Evolutionary conservation across 2,329 filamentous ascomycete species (phyloP), one percentile per base, ranked within the genome.

Genomic region (Aspergillus niger): DNA sequence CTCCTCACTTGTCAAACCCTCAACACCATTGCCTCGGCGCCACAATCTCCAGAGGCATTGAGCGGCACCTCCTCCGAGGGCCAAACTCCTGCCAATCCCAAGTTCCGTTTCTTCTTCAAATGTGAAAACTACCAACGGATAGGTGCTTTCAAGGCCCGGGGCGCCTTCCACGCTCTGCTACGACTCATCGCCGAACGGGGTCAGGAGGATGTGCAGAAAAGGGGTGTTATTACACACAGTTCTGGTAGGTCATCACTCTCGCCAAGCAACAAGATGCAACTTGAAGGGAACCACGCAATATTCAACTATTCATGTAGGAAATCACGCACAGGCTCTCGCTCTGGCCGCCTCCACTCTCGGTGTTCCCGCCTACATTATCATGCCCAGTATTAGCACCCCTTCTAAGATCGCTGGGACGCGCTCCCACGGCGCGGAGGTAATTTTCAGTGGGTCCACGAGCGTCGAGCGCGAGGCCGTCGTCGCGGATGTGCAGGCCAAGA

Each of bases 51-150:
- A 2, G 79, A 81, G 3, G 81, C 83, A 4, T 79, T 90, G 0
- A 69, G 75, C 48, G 84, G 81, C 13, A 89, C 88, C 3, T 76
- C 79, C 65, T 88, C 83, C 79, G 81, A 84, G 67, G 84, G 83
- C 5, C 78, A 82, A 41, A 71, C 73, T n/a, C 83, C 88, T 0
- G 86, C 89, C 1, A 79, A 74, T 3, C 92, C 92, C 0, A 85
- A 79, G 53, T 79, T 97, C 41, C 82, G 86, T 11, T 82, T 98
- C 55, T 95, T 91, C 81, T 96, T 98, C 85, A 98, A 98, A 80
- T 96, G 92, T 76, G 94, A 98, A 81, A 97, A 97, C 76, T 81
- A 91, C 60, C 95, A 98, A 80, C 87, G 88, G 58, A 87, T 96
- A 57, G 95, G 94, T 55, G 94, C 94, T 1, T 98, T 98, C 82